phyloP scores from a whole-genome alignment of 345 rosid genomes.

The Leavenworthia alabamica region DNA sequence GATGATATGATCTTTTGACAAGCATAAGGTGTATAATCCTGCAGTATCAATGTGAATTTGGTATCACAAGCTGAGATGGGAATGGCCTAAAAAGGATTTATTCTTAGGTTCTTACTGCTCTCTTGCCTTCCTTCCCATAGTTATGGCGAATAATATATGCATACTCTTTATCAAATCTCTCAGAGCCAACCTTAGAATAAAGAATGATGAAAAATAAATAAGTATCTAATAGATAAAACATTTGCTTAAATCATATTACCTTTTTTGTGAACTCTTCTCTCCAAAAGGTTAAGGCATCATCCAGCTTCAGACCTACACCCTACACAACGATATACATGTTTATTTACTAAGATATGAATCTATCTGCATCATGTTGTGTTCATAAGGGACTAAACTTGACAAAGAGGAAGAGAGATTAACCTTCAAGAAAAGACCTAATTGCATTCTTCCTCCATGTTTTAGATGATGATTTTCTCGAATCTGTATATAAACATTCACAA shows the following conservation, averaged over 20 bases:
- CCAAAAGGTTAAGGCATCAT: constrained; percentile 95
- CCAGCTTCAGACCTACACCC: constrained; percentile 91
- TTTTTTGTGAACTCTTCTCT: constrained; percentile 80
- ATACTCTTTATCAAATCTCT: constrained; percentile 88
- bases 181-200: constrained; percentile 61
- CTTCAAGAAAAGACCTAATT: constrained; percentile 88
- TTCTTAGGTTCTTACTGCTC: constrained; percentile 53
- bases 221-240: not conserved
- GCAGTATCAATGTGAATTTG: constrained; percentile 24
- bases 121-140: constrained; percentile 92
- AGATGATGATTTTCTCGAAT: constrained; percentile 92
- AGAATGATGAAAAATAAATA: not conserved
- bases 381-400: constrained; percentile 5
- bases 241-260: constrained; percentile 35
- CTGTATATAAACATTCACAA: constrained; percentile 33
- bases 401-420: constrained; percentile 28
- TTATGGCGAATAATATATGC: constrained; percentile 84
- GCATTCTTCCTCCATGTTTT: constrained; percentile 98
- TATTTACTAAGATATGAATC: not conserved
- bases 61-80: not conserved
- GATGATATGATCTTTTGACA: constrained; percentile 75
- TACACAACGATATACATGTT: constrained; percentile 6
- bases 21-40: constrained; percentile 96
- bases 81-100: not conserved
- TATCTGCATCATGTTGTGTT: not conserved